Evolutionary conservation across 2,329 filamentous ascomycete species (phyloP), one percentile per base, ranked within the genome.

Genomic region (Aureobasidium uvarum): DNA sequence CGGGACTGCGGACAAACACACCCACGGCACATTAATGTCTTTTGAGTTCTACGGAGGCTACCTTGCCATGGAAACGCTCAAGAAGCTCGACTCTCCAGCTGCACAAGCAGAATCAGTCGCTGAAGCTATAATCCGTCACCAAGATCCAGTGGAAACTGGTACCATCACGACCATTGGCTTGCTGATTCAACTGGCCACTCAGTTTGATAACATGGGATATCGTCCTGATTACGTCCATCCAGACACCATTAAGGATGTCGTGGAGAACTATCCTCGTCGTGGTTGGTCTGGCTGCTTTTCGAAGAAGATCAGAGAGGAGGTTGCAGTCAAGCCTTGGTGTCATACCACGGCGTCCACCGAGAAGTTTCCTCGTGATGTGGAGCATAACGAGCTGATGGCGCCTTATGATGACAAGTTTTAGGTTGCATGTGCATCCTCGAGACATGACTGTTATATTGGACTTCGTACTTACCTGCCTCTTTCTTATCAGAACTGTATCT

Each of bases 91-190:
- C 0, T 81, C 83, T 0, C 75, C 82, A 0, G 74, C 75, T 8
- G 79, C 83, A 28, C 87, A 91, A 74, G 86, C 87, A 1, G 88
- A 92, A 73, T 84, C 83, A 56, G 87, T 92, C 1, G 81, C 82
- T 14, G 89, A 92, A 72, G 85, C 88, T 10, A 86, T 92, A 67
- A 87, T 92, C 68, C 82, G 89, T 1, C 89, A 93, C 77, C 83
- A 86, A 71, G 89, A 92, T 73, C 63, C 63, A 18, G 63, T 56
- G n/a, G 52, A 65, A 25, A 65, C 69, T 11, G 70, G 72, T 14
- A 69, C 50, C 18, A 70, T 74, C 8, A 69, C 68, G 5, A 67
- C 69, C 16, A 68, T 73, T 66, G 72, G 70, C 2, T 69, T 71
- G 48, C 33, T 74, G 46, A 65, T 72, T 2, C 70, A 74, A 54